Conservation (phyloP, 2,329 filamentous ascomycete genomes). For the Talaromyces sp. region DNA sequence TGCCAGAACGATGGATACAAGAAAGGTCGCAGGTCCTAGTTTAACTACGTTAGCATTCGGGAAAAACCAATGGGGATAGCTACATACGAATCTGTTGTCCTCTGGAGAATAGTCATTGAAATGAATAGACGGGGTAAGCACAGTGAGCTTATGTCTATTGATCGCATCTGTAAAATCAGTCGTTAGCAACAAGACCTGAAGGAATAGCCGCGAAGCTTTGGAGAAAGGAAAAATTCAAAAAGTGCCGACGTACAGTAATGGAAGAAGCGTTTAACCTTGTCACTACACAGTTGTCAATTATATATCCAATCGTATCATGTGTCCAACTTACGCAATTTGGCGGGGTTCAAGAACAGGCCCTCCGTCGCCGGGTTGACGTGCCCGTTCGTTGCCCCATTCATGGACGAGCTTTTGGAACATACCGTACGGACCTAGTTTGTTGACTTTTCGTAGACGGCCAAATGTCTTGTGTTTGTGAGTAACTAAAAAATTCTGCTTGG, state of each 20-base stretch:
- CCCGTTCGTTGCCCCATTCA: constrained; percentile 37
- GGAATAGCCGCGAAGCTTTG: neutral
- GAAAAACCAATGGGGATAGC: neutral
- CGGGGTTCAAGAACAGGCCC: constrained; percentile 24
- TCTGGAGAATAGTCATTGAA: constrained; percentile 42
- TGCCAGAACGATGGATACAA: constrained; percentile 30
- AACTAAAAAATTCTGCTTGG: constrained; percentile 17
- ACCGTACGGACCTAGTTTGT: constrained; percentile 50
- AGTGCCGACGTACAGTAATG: constrained; percentile 9
- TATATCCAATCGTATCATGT: neutral
- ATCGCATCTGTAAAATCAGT: constrained; percentile 3
- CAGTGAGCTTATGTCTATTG: constrained; percentile 15
- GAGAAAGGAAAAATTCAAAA: neutral
- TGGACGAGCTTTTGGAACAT: constrained; percentile 49
- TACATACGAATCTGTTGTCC: constrained; percentile 46
- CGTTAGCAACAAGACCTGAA: neutral
- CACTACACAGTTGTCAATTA: constrained; percentile 8
- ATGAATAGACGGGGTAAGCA: constrained; percentile 11
- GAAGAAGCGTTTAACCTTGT: constrained; percentile 40
- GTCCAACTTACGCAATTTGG: constrained; percentile 10
- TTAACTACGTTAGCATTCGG: neutral
- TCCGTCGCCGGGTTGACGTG: constrained; percentile 18
- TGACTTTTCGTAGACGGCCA: constrained; percentile 48
- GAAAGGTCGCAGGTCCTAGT: constrained; percentile 47
- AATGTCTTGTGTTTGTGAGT: constrained; percentile 2